Evolutionary conservation across 1,284 basidiomycete genomes (phyloP), one percentile per base, ranked within the genome.

Genomic region (Ceratobasidium sp.): DNA sequence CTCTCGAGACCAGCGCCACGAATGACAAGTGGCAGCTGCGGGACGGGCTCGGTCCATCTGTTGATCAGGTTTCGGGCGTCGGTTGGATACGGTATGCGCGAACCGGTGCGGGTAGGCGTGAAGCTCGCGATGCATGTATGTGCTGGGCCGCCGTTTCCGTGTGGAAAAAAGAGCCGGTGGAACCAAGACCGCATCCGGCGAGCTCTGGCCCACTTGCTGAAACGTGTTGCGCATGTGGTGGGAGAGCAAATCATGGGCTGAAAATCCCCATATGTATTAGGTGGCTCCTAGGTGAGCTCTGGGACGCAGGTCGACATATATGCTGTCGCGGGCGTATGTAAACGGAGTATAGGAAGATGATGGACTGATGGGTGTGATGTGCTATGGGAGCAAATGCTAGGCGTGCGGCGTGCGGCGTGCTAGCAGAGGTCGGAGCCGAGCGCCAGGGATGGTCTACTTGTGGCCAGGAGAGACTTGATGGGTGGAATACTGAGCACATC

Each of bases 141-240:
- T 11, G 40, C 16, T 42, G 12, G 38, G 38, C 3, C n/a, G 18
- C 18, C 18, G 46, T 49, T 49, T 49, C 54, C 33, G 14, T 25
- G 51, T 25, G 25, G 25, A 53, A 53, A 53, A 53, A 28, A 11
- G 33, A 16, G 33, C 54, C 51, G 30, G 40, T 42, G 40, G 54
- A 30, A 36, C 30, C 6, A 33, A 33, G 2, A 4, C 28, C 33
- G 14, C n/a, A 56, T 56, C 30, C n/a, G 54, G 28, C 54, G 30
- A 56, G 54, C 54, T 56, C 54, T 53, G 54, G n/a, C 30, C 54
- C 4, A 14, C 3, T 14, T n/a, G 54, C 54, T 56, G 54, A 56
- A 56, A 56, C 54, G 18, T 36, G 54, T 56, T 56, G 28, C 14
- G 33, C 16, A n/a, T n/a, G 33, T 21, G 30, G 54, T 56, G 54